Evolutionary conservation across 2,329 filamentous ascomycete genomes (phyloP).

Genomic region (Hypoxylon sp.): DNA sequence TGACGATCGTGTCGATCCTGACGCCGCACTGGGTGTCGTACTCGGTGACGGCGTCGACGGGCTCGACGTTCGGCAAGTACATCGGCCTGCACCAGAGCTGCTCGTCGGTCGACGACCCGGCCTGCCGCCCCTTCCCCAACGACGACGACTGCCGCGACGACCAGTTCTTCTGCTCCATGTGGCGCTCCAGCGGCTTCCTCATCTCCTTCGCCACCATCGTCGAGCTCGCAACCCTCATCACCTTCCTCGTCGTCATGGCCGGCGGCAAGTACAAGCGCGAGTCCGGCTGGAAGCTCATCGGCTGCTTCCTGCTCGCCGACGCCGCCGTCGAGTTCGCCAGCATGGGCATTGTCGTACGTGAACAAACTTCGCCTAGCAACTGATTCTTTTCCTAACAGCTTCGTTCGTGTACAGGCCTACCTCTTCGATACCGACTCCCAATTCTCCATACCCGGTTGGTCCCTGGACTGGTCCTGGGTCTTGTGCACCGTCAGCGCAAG

Average conservation of each 20-base stretch:
- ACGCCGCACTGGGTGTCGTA: constrained; percentile 77
- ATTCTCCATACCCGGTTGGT: constrained; percentile 82
- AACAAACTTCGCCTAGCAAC: too few species aligned
- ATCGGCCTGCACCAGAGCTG: constrained; percentile 86
- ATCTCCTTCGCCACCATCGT: constrained; percentile 86
- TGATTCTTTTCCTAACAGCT: too few species aligned
- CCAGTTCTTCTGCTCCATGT: constrained; percentile 87
- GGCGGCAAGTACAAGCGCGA: constrained; percentile 84
- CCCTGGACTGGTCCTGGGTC: constrained; percentile 79
- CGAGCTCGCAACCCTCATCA: constrained; percentile 80
- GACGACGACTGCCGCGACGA: constrained; percentile 72
- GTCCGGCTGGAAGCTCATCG: constrained; percentile 81
- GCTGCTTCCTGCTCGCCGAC: constrained; percentile 69
- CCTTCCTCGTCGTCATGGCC: constrained; percentile 77
- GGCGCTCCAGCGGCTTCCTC: constrained; percentile 86
- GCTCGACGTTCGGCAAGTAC: constrained; percentile 60
- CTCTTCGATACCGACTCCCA: constrained; percentile 83
- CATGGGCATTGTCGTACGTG: constrained; percentile 81
- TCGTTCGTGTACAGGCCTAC: constrained; percentile 67
- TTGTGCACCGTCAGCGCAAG: constrained; percentile 67
- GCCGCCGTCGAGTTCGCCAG: constrained; percentile 75
- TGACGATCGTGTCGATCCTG: constrained; percentile 74
- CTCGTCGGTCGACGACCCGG: constrained; percentile 69
- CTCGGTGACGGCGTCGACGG: constrained; percentile 58
- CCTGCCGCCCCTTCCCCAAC: constrained; percentile 73